A percentile compares a stretch with the other conserved stretches of the same genome.
phyloP scores from a whole-genome alignment of 176 grass and related monocot species.

The Oryza nivara region DNA sequence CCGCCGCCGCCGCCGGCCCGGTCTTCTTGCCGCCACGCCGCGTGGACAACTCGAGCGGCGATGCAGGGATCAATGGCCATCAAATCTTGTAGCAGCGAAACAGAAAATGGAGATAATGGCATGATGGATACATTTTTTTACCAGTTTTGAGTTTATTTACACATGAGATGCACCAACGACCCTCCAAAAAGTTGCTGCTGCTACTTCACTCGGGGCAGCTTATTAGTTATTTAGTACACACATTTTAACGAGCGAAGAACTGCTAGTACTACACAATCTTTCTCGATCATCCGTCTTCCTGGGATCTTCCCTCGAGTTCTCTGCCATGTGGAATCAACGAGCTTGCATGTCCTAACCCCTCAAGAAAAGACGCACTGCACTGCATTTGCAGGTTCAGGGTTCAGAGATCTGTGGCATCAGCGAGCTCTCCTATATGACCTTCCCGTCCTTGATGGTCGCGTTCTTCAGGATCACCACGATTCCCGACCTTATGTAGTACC shows the following conservation, averaged over 20 bases:
- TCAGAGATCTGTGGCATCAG: background rate
- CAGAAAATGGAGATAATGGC: background rate
- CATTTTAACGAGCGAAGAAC: slow-evolving; percentile 22
- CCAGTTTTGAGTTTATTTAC: slow-evolving; percentile 47
- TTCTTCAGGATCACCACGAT: slow-evolving; percentile 66
- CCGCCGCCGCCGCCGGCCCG: no score
- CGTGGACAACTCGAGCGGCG: no score
- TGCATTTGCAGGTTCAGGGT: no score
- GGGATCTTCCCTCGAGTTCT: background rate
- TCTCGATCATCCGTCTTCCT: background rate
- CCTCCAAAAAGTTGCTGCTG: slow-evolving; percentile 34
- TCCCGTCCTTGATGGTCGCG: slow-evolving; percentile 68
- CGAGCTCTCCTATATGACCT: slow-evolving; percentile 47
- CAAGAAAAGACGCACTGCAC: background rate
- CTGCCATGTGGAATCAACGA: background rate
- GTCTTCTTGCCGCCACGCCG: no score
- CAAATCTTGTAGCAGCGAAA: background rate
- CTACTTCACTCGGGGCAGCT: slow-evolving; percentile 24
- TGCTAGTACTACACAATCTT: background rate
- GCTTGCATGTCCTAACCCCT: background rate
- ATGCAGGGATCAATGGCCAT: no score
- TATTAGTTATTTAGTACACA: slow-evolving; percentile 44
- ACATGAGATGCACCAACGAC: slow-evolving; percentile 36
- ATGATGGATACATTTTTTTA: background rate
- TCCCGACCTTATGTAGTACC: slow-evolving; percentile 71